phyloP scores from a whole-genome alignment of 768 basidiomycete genomes.

The Leccinum disarticulatum region DNA sequence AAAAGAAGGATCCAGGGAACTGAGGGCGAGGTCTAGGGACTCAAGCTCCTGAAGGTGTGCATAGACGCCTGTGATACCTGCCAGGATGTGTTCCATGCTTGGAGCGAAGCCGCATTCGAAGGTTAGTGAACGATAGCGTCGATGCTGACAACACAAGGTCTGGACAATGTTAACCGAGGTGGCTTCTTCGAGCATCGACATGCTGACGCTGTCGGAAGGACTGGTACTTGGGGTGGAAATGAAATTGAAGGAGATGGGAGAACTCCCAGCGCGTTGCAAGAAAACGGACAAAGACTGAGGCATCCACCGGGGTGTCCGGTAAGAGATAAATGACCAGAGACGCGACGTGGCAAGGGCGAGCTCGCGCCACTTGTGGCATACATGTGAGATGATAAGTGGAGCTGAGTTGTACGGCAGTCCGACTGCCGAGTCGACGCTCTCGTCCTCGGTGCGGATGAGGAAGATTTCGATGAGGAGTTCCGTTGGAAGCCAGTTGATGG shows the following conservation, averaged over 20 bases:
- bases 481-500: conserved; percentile 51
- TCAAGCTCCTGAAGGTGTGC: conserved; percentile 26
- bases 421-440: conserved; percentile 22
- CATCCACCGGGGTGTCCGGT: conserved; percentile 27
- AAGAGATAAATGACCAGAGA: conserved; percentile 46
- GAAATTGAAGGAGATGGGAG: conserved; percentile 38
- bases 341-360: conserved; percentile 42
- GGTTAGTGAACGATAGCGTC: conserved; percentile 35
- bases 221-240: conserved; percentile 18
- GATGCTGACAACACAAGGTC: conserved; percentile 20
- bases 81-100: conserved; percentile 31
- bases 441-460: conserved; percentile 28
- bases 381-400: conserved; percentile 46
- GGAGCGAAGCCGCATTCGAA: conserved; percentile 32
- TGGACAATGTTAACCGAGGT: conserved; percentile 29
- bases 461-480: conserved; percentile 51
- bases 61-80: conserved; percentile 16
- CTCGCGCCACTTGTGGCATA: conserved; percentile 50
- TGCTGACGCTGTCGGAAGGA: conserved; percentile 14
- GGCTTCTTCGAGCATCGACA: conserved; percentile 14
- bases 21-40: conserved; percentile 31
- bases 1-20: conserved; percentile 27
- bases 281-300: conserved; percentile 28
- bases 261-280: conserved; percentile 36
- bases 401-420: conserved; percentile 33